Evolutionary conservation across 148 eudicot species (phyloP), one percentile per base, ranked within the genome.

Genomic region (Vaccinium macrocarpon): DNA sequence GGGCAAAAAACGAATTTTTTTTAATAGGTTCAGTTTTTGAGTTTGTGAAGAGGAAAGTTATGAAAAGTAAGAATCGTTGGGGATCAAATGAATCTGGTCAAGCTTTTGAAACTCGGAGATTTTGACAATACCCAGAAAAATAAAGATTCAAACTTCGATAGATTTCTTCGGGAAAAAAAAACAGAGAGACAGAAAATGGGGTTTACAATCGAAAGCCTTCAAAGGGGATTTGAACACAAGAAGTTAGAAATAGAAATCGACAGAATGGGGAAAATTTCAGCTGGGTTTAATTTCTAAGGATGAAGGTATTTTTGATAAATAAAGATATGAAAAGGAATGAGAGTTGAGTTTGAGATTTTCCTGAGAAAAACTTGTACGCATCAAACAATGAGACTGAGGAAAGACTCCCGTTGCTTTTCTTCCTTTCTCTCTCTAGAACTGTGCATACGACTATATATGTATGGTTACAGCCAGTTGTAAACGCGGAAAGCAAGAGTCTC

Each of bases 91-190:
- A 84, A 27, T 79, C 72, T 80, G 51, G 23, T 62, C 82, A 5
- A 72, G 13, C 16, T 10, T 32, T 80, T 81, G 46, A 49, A 49
- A 81, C 42, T 13, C 19, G 6, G 8, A 7, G 70, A 64, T 62
- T 19, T 64, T 21, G 51, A 48, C 38, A 14, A 64, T 81, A 64
- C 83, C 83, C 76, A 81, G 83, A 64, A 64, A 64, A n/a, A 16
- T 8, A 66, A 64, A 53, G 29, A 66, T 16, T 5, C 52, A 10
- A 68, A 25, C 5, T 23, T 25, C 1, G 72, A 66, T 59, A 7
- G 64, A 59, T 14, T 59, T 59, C 25, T 59, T 59, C 64, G 25
- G 21, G 19, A 3, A 55, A 1, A 57, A 32, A 1, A 32, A 32
- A 32, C 35, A 32, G 35, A 32, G 35, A 57, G 62, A 57, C 29